phyloP scores from a whole-genome alignment of 108 stramenopile genomes.

The Discostella pseudostelligera region DNA sequence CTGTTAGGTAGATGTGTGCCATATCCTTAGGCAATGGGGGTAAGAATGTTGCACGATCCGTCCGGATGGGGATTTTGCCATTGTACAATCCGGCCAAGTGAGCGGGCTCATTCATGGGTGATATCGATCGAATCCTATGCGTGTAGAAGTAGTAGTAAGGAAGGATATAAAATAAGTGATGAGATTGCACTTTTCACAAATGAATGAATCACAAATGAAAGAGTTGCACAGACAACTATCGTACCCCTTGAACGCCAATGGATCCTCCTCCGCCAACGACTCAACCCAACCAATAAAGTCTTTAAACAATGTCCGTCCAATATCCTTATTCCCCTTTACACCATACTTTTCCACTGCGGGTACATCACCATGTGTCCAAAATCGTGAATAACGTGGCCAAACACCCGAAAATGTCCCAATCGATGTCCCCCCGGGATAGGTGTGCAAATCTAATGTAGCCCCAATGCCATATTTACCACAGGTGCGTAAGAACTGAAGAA shows the following conservation, averaged over 20 bases:
- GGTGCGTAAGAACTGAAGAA: conserved; percentile 52
- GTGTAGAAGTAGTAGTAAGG: background rate
- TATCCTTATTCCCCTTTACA: conserved; percentile 18
- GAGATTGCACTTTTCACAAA: background rate
- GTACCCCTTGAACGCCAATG: conserved; percentile 56
- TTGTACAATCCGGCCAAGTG: conserved; percentile 69
- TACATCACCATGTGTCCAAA: conserved; percentile 68
- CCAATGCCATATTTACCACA: conserved; percentile 56
- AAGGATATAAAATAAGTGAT: background rate
- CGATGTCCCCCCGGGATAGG: conserved; percentile 74
- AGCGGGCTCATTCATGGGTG: conserved; percentile 84
- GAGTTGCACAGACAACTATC: background rate
- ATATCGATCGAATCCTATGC: conserved; percentile 45
- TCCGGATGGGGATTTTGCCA: conserved; percentile 31
- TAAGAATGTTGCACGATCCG: conserved; percentile 51
- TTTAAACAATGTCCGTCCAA: conserved; percentile 50
- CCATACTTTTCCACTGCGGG: conserved; percentile 41
- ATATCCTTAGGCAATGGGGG: conserved; percentile 55
- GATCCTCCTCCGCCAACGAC: conserved; percentile 46
- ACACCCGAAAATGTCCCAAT: conserved; percentile 78
- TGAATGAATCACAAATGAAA: background rate
- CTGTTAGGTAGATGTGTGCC: conserved; percentile 46
- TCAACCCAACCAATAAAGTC: conserved; percentile 67
- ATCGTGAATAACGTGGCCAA: conserved; percentile 63
- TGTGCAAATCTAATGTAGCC: conserved; percentile 63